phyloP scores from a whole-genome alignment of 2,329 filamentous ascomycete genomes.

The Didymella segeticola region DNA sequence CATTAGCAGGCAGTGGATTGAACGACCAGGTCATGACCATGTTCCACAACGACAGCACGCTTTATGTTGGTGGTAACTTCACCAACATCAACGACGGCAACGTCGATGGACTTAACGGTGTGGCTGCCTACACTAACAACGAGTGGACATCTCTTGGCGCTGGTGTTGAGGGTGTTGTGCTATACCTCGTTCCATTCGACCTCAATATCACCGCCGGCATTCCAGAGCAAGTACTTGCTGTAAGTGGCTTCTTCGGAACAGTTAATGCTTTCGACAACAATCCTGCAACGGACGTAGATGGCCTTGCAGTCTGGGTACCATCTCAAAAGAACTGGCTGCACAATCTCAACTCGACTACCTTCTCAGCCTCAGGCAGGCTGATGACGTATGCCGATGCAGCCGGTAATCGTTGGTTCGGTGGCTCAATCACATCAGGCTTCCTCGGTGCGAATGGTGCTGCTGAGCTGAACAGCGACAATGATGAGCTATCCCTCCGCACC shows the following conservation, averaged over 20 bases:
- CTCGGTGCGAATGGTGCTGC: conserved; percentile 76
- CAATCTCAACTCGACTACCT: conserved; percentile 69
- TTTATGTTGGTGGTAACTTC: conserved; percentile 85
- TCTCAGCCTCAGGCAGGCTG: conserved; percentile 74
- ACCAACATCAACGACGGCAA: conserved; percentile 71
- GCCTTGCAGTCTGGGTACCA: conserved; percentile 92
- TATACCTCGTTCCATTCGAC: conserved; percentile 74
- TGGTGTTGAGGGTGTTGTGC: conserved; percentile 82
- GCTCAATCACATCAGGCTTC: conserved; percentile 80
- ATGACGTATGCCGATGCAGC: conserved; percentile 72
- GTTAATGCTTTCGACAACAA: conserved; percentile 73
- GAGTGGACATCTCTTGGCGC: conserved; percentile 81
- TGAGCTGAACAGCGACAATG: conserved; percentile 58
- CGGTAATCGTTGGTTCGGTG: conserved; percentile 73
- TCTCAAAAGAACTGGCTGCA: conserved; percentile 86
- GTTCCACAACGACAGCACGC: conserved; percentile 66
- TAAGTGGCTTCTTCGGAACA: conserved; percentile 80
- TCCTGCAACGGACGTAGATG: conserved; percentile 66
- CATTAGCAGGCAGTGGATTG: conserved; percentile 73
- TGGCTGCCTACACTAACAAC: conserved; percentile 75
- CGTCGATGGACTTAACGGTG: conserved; percentile 71
- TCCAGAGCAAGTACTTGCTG: conserved; percentile 75
- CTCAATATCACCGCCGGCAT: conserved; percentile 76
- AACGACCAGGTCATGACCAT: conserved; percentile 80
- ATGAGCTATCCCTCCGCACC: conserved; percentile 49